Conservation (phyloP, 225 moss, liverwort and hornwort species). For the Marchantia polymorpha region DNA sequence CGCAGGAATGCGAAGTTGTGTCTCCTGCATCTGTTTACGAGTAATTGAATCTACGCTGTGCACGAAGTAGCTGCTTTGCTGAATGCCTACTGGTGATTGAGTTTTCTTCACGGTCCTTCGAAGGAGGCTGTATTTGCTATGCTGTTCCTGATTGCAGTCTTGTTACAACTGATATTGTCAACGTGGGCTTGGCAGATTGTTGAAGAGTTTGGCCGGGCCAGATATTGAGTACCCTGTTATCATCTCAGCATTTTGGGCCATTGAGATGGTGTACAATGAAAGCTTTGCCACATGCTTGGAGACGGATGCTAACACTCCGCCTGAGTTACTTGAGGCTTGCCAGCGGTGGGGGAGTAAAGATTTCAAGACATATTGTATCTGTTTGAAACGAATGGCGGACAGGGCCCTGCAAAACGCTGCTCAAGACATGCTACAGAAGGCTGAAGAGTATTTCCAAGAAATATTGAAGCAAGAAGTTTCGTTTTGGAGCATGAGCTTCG, state of each 20-base stretch:
- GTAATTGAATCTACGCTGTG: neutral
- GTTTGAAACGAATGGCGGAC: conserved; percentile 56
- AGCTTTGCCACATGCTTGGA: conserved; percentile 79
- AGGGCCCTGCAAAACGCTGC: conserved; percentile 55
- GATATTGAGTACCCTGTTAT: conserved; percentile 57
- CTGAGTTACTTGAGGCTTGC: conserved; percentile 62
- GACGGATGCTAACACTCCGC: conserved; percentile 55
- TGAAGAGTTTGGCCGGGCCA: conserved; percentile 47
- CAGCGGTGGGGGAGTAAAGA: conserved; percentile 77
- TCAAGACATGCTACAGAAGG: conserved; percentile 11
- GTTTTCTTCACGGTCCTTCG: neutral
- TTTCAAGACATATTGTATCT: conserved; percentile 53
- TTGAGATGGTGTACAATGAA: conserved; percentile 73
- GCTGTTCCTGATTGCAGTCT: too few relatives aligned
- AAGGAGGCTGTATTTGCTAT: neutral
- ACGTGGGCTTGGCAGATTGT: conserved; percentile 40
- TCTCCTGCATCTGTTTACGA: too few relatives aligned
- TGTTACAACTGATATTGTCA: neutral
- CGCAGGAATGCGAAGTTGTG: neutral
- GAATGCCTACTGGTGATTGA: neutral
- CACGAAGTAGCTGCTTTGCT: neutral
- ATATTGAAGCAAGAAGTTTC: conserved; percentile 31
- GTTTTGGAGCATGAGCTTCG: conserved; percentile 46
- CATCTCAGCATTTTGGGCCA: conserved; percentile 64
- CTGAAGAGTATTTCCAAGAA: conserved; percentile 29